Evolutionary conservation across 257 asterid species (phyloP).

Genomic region (Nemophila menziesii): DNA sequence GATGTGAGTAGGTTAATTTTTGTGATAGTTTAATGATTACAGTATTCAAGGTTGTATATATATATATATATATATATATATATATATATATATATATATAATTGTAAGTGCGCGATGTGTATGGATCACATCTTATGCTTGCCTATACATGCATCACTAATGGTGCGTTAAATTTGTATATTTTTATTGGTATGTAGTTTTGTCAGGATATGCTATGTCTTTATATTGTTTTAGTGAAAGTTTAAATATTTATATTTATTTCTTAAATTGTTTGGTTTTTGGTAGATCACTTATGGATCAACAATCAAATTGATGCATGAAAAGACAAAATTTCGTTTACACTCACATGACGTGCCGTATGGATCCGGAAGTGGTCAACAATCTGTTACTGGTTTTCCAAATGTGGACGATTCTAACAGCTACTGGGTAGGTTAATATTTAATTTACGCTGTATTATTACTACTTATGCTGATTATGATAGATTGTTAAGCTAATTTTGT

Average conservation of each 20-base stretch:
- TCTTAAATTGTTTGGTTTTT: conserved; percentile 1
- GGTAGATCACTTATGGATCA: conserved; percentile 74
- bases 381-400: conserved; percentile 75
- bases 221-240: too few species aligned
- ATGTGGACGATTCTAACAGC: conserved; percentile 81
- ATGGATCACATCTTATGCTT: background rate
- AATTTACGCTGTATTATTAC: background rate
- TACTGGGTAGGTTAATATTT: conserved; percentile 57
- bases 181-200: background rate
- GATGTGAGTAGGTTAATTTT: background rate
- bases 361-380: conserved; percentile 98
- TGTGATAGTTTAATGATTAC: background rate
- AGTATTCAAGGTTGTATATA: background rate
- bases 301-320: conserved; percentile 86
- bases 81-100: too few species aligned
- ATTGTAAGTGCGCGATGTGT: background rate
- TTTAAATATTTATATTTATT: too few species aligned
- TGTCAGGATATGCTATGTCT: background rate
- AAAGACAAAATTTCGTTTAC: conserved; percentile 60
- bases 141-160: background rate
- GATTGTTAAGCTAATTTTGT: background rate
- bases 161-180: background rate
- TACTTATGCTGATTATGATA: background rate
- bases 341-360: conserved; percentile 89
- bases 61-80: too few species aligned